Evolutionary conservation across 768 basidiomycete species (phyloP).

Genomic region (Tylopilus rubrobrunneus): DNA sequence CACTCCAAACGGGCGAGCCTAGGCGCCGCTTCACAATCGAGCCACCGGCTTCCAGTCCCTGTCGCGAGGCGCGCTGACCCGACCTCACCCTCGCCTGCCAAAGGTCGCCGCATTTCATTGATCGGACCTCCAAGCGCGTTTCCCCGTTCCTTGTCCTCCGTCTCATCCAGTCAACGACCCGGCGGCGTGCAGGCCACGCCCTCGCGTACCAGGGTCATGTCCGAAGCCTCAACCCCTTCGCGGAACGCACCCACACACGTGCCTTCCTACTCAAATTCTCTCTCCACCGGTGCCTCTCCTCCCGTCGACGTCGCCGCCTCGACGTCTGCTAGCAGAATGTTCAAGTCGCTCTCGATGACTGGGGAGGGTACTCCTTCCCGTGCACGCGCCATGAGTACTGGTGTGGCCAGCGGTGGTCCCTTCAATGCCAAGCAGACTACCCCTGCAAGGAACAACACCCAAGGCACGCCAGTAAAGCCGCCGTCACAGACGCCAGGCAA

Average conservation of each 20-base stretch:
- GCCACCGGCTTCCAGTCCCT: constrained; percentile 40
- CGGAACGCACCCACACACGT: constrained; percentile 23
- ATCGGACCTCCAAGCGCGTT: constrained; percentile 28
- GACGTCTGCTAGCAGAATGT: constrained; percentile 33
- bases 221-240: constrained; percentile 34
- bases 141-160: constrained; percentile 15
- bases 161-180: constrained; percentile 14
- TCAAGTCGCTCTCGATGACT: constrained; percentile 25
- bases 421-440: constrained; percentile 13
- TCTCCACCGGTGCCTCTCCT: constrained; percentile 31
- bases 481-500: constrained; percentile 19
- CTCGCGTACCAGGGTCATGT: constrained; percentile 42
- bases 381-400: constrained; percentile 16
- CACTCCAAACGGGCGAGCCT: constrained; percentile 38
- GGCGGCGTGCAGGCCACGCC: constrained; percentile 32
- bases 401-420: constrained; percentile 1
- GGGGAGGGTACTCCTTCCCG: constrained; percentile 12
- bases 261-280: constrained; percentile 18
- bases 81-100: constrained; percentile 26
- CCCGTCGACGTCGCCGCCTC: constrained; percentile 40
- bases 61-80: constrained; percentile 25
- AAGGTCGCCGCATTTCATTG: constrained; percentile 26
- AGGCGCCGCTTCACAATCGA: constrained; percentile 31
- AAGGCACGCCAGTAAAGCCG: constrained; percentile 15
- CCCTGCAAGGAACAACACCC: constrained; percentile 10